Conservation (phyloP, 352 stramenopile genomes). For the Pythium utonaiense region DNA sequence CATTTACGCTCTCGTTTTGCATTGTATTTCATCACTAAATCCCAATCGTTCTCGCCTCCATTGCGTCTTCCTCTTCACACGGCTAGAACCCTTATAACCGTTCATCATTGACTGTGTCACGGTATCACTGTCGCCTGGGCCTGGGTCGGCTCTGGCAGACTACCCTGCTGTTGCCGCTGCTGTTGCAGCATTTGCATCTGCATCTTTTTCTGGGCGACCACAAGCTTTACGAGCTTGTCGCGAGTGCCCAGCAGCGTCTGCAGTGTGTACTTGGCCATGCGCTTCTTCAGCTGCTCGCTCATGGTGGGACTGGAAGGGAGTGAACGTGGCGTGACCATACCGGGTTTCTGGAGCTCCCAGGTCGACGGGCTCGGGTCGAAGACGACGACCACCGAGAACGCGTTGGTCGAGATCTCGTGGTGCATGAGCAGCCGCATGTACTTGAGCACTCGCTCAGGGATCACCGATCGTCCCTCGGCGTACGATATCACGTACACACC, state of each 20-base stretch:
- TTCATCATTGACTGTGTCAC: not conserved
- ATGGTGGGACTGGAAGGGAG: constrained; percentile 70
- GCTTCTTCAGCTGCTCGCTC: constrained; percentile 63
- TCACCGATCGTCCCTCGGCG: constrained; percentile 61
- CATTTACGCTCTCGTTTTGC: constrained; percentile 2
- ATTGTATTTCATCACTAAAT: constrained; percentile 5
- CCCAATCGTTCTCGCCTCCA: not conserved
- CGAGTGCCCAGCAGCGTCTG: constrained; percentile 56
- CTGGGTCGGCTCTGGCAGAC: not conserved
- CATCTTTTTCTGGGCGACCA: constrained; percentile 29
- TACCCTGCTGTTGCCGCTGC: constrained; percentile 25
- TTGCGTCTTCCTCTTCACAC: not conserved
- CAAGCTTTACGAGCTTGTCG: constrained; percentile 55
- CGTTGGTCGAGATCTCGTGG: constrained; percentile 80
- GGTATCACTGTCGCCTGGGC: not conserved
- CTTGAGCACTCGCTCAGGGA: constrained; percentile 77
- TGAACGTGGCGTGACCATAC: constrained; percentile 77
- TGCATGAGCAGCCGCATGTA: constrained; percentile 87
- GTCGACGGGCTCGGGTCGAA: constrained; percentile 66
- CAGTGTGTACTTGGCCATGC: constrained; percentile 78
- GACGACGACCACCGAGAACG: constrained; percentile 76
- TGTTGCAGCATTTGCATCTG: constrained; percentile 14
- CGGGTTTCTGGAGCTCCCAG: constrained; percentile 73
- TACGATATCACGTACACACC: constrained; percentile 80
- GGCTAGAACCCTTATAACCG: too few species aligned